Base-by-base conservation (phyloP, 257 asterid species). In the Scutellaria baicalensis region DNA sequence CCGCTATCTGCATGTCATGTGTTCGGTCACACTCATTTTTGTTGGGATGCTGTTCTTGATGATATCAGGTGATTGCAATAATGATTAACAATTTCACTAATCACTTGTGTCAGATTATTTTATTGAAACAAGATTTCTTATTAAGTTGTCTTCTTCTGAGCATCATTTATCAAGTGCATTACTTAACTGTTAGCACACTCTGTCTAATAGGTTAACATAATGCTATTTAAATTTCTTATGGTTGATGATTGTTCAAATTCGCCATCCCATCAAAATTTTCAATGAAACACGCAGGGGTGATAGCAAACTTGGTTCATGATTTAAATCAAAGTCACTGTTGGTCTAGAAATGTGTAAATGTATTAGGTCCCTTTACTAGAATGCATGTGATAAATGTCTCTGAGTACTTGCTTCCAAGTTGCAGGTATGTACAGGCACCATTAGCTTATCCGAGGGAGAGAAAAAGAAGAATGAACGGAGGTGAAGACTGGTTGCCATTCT, bases 11-110 rank as follows among this genome's bases (percentile, higher is more conserved):
- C 92, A 14, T 89, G 96, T 68, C 98, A 92, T 72, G 85, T 84
- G 60, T 92, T 92, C 78, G 98, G 98, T 62, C 98, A 87, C 83
- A 92, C 97, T 16, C 96, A 91, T 78, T 89, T 92, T 76, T 83
- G 89, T 66, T 92, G 98, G 98, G 98, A 92, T 82, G 84, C 88
- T 54, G 68, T 76, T 58, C 85, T 87, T 20, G 84, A 87, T 58
- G 96, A 96, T 31, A 86, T 89, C 85, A 92, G 96, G 96, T 91
- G 68, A 64, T 55, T 71, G 14, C 9, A 14, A 14, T 36, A n/a
- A 36, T 40, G 2, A 8, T n/a, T n/a, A 44, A 43, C 4, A 40
- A 18, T 33, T 38, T 66, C 54, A 54, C 20, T 47, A 20, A 14
- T 67, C 35, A 59, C 6, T 54, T 55, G 16, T 60, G 62, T 14